Evolutionary conservation across 192 early-diverging fungal species (phyloP).

Genomic region (Geosiphon pyriformis): DNA sequence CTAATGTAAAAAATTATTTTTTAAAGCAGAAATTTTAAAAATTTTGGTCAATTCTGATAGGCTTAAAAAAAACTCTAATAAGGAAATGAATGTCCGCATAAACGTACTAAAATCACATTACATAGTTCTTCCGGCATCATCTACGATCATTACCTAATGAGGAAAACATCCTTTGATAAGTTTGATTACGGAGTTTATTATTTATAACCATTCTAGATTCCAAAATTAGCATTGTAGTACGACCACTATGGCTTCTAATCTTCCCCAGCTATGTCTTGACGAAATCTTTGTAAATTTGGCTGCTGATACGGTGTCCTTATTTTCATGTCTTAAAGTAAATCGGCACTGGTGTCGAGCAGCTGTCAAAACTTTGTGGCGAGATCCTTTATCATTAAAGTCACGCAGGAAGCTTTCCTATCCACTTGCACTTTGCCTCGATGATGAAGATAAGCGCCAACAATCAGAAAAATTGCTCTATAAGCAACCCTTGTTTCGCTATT

Average conservation of each 20-base stretch:
- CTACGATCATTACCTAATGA: too few species aligned
- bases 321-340: not conserved
- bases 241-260: not conserved
- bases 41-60: too few species aligned
- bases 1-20: too few species aligned
- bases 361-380: not conserved
- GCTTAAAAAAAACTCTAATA: too few species aligned
- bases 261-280: not conserved
- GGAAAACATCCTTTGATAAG: too few species aligned
- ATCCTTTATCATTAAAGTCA: not conserved
- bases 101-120: too few species aligned
- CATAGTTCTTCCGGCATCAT: too few species aligned
- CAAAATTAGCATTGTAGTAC: too few species aligned
- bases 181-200: too few species aligned
- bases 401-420: not conserved
- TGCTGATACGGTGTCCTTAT: not conserved
- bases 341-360: not conserved
- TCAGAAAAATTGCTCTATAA: not conserved
- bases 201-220: too few species aligned
- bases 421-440: not conserved
- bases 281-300: not conserved
- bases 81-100: too few species aligned
- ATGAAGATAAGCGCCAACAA: not conserved
- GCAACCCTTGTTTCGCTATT: not conserved
- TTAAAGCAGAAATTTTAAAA: too few species aligned